Conservation (phyloP, 2,329 filamentous ascomycete genomes). For the Keithomyces neogunnii region DNA sequence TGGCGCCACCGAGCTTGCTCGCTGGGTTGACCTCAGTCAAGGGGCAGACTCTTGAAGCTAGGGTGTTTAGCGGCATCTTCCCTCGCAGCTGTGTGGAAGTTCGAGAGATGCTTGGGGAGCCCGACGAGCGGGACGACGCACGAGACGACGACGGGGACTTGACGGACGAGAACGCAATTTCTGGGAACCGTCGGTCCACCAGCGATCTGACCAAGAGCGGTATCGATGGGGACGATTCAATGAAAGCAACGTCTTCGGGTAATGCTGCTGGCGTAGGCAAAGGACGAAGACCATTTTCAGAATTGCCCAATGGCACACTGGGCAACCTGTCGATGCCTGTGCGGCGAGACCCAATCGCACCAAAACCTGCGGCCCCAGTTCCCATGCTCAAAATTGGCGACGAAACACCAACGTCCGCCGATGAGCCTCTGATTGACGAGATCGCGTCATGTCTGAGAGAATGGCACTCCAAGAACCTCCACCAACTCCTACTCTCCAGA, state of each 20-base stretch:
- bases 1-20: slow-evolving; percentile 86
- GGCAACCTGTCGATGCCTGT: slow-evolving; percentile 38
- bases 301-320: slow-evolving; percentile 30
- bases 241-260: slow-evolving; percentile 26
- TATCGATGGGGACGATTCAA: slow-evolving; percentile 28
- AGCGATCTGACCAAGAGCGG: slow-evolving; percentile 48
- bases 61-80: slow-evolving; percentile 98
- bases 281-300: slow-evolving; percentile 22
- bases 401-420: slow-evolving; percentile 81
- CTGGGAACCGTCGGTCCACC: slow-evolving; percentile 20
- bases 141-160: slow-evolving; percentile 26
- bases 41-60: slow-evolving; percentile 87
- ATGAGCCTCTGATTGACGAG: slow-evolving; percentile 91
- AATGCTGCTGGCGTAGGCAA: slow-evolving; percentile 17
- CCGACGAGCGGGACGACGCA: slow-evolving; percentile 43
- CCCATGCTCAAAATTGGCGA: slow-evolving; percentile 97
- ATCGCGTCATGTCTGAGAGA: slow-evolving; percentile 94
- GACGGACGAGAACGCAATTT: slow-evolving; percentile 22
- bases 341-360: slow-evolving; percentile 55
- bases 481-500: slow-evolving; percentile 76
- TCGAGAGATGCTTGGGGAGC: slow-evolving; percentile 78
- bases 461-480: slow-evolving; percentile 96
- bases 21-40: slow-evolving; percentile 85
- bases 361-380: slow-evolving; percentile 82
- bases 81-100: slow-evolving; percentile 91